A percentile compares a stretch with the other conserved stretches of the same genome.
These are phyloP conservation scores for Auricularia cornea DNA, from an alignment of 768 basidiomycete genomes.

Conservation along the genomic window DNA sequence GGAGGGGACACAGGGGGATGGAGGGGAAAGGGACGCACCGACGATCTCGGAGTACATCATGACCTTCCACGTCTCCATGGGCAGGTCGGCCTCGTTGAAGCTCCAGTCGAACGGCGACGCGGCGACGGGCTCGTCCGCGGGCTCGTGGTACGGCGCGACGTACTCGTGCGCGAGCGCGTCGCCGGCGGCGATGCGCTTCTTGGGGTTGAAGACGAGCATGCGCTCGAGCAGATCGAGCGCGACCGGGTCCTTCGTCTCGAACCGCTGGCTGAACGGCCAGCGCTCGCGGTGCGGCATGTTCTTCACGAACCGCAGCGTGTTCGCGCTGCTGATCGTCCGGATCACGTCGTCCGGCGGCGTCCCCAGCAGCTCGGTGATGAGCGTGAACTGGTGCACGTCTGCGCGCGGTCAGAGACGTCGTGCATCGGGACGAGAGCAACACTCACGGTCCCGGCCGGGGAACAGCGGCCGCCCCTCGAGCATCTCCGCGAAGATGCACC, in stretches of 20 bases:
- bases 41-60: conserved; percentile 99
- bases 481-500: conserved; percentile 73
- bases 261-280: conserved; percentile 89
- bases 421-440: background rate
- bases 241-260: conserved; percentile 30
- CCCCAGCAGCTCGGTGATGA: conserved; percentile 95
- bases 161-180: conserved; percentile 89
- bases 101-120: conserved; percentile 97
- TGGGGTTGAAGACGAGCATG: conserved; percentile 98
- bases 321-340: conserved; percentile 95
- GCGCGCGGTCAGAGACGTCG: conserved; percentile 4
- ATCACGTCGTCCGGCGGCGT: conserved; percentile 99
- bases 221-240: conserved; percentile 94
- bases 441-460: conserved; percentile 89
- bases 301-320: conserved; percentile 96
- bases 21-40: too few species aligned
- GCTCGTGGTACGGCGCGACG: conserved; percentile 96
- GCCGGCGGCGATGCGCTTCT: conserved; percentile 91
- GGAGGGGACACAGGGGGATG: too few species aligned
- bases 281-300: conserved; percentile 93
- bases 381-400: conserved; percentile 99
- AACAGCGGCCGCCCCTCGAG: conserved; percentile 75
- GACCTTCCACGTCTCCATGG: conserved; percentile 98
- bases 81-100: conserved; percentile 98
- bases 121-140: conserved; percentile 92